Percentiles rank a stretch among this genome's conserved stretches.
phyloP scores from a whole-genome alignment of 2,329 filamentous ascomycete genomes.

The Tolypocladium ovalisporum region DNA sequence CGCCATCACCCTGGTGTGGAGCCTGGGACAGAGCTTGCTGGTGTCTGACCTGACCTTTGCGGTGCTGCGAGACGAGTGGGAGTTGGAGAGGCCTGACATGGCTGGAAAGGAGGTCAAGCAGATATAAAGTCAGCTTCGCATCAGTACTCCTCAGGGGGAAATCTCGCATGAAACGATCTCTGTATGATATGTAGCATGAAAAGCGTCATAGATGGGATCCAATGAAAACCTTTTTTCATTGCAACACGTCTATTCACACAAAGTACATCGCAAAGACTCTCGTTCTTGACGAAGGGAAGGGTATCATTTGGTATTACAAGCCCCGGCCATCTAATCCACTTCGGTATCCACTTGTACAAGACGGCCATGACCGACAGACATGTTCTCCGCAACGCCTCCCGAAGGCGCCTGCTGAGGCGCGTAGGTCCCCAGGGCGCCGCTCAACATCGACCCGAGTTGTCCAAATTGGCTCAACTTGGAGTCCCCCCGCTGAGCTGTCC shows the following conservation, averaged over 20 bases:
- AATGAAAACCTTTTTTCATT: neutral
- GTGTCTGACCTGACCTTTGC: conserved; percentile 85
- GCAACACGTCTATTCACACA: neutral
- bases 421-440: conserved; percentile 19
- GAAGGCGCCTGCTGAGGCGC: conserved; percentile 7
- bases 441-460: conserved; percentile 34
- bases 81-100: conserved; percentile 83
- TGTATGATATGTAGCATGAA: neutral
- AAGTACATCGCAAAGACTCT: neutral
- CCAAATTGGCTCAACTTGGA: conserved; percentile 31
- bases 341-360: conserved; percentile 25
- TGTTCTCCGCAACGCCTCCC: conserved; percentile 1
- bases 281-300: neutral
- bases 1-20: conserved; percentile 98
- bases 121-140: conserved; percentile 42
- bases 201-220: neutral
- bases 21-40: conserved; percentile 74
- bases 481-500: conserved; percentile 20
- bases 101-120: conserved; percentile 78
- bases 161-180: neutral
- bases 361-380: conserved; percentile 10
- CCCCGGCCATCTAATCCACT: conserved; percentile 15
- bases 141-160: neutral
- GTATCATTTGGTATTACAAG: conserved; percentile 8
- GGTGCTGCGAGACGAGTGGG: conserved; percentile 84